Evolutionary conservation across 2,329 filamentous ascomycete species (phyloP), one percentile per base, ranked within the genome.

Genomic region (Fusarium sp.): DNA sequence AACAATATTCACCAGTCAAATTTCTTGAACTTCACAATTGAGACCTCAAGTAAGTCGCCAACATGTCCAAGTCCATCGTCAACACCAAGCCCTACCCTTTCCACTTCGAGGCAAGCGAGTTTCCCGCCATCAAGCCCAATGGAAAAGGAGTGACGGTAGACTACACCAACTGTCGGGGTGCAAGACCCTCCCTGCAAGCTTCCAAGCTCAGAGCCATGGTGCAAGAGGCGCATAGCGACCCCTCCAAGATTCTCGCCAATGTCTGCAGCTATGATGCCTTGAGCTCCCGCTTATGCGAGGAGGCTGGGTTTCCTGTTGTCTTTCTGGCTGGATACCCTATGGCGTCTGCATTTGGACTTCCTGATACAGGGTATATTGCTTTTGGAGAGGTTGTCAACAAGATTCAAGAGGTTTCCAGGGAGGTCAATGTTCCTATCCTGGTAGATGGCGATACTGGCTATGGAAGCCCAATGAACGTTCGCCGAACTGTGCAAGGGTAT

Each of bases 291-390:
- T 77, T 87, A 1, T 81, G 83, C 11, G 83, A 86, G 62, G 83
- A 86, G 69, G 83, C 85, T 4, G 84, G 85, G 0, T 86, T 86
- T 53, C 85, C 85, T 0, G 77, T 86, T 54, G 68, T 86, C 15
- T 87, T 63, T 62, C 77, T 86, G 0, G 81, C 83, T 0, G 84
- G 85, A 0, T 86, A 83, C 66, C 76, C 84, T 0, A 82, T 86
- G 18, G 78, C 85, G 1, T 82, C 79, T 22, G 73, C 83, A 1
- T 81, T 82, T 57, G 83, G 84, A 3, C 77, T 87, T 0, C 85
- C 85, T 0, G 85, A 87, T 69, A 85, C 86, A 2, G 85, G 85
- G 3, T 87, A 87, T 56, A 87, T 87, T 60, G 85, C 85, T 5
- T 83, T 87, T 71, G 79, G 81, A 14, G 85, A 87, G 66, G 82